Conservation (phyloP, 2,329 filamentous ascomycete genomes). For the Teratosphaeria viscida region DNA sequence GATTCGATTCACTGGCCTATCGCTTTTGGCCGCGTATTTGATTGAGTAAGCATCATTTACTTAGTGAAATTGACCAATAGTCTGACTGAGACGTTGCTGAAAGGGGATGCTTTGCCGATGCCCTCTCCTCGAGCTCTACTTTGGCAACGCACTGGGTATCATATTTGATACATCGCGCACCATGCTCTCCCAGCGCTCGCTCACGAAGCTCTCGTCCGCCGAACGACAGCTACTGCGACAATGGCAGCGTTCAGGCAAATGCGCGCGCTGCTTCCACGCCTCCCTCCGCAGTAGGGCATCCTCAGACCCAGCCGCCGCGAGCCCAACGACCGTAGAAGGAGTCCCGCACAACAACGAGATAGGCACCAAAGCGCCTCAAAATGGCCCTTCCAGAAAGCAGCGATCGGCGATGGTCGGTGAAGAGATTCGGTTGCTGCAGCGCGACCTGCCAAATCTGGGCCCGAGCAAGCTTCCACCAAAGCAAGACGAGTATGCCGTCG, state of each 20-base stretch:
- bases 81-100: neutral
- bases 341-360: slow-evolving; percentile 1
- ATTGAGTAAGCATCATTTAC: neutral
- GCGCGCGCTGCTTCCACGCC: slow-evolving; percentile 14
- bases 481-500: slow-evolving; percentile 2
- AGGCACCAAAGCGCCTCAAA: slow-evolving; percentile 10
- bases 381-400: slow-evolving; percentile 15
- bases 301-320: neutral
- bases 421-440: slow-evolving; percentile 16
- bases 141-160: neutral
- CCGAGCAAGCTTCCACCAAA: slow-evolving; percentile 6
- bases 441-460: slow-evolving; percentile 7
- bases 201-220: slow-evolving; percentile 4
- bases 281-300: slow-evolving; percentile 4
- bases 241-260: slow-evolving; percentile 12
- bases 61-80: neutral
- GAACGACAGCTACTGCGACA: slow-evolving; percentile 12
- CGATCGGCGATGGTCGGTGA: slow-evolving; percentile 17
- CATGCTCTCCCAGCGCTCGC: slow-evolving; percentile 3
- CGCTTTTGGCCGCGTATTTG: too few species aligned
- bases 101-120: neutral
- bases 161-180: neutral
- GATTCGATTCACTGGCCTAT: too few species aligned
- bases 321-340: neutral
- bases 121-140: neutral